Percentiles rank a stretch among this genome's conserved stretches.
These are phyloP conservation scores for Adansonia rubrostipa DNA, from an alignment of 441 rosid species.

Conservation along the genomic window DNA sequence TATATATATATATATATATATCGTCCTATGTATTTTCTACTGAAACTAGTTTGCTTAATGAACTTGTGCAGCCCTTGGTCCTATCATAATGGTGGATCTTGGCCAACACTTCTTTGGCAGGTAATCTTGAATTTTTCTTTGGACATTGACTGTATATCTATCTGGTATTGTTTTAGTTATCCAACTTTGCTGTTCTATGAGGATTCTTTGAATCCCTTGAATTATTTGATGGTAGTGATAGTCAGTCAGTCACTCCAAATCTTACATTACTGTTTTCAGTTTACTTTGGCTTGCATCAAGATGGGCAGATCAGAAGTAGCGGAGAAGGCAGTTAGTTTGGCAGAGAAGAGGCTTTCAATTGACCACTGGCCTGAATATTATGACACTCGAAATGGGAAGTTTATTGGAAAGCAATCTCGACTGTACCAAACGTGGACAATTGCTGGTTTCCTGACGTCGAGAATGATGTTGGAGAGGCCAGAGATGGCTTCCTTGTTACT, in stretches of 20 bases:
- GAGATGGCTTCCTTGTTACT: conserved; percentile 74
- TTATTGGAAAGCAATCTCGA: no score
- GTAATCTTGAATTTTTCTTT: conserved; percentile 39
- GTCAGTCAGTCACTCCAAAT: conserved; percentile 10
- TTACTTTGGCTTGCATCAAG: conserved; percentile 95
- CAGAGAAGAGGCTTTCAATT: conserved; percentile 69
- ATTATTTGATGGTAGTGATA: background rate
- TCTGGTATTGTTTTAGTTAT: background rate
- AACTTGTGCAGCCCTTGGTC: conserved; percentile 85
- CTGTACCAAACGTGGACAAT: conserved; percentile 69
- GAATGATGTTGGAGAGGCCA: conserved; percentile 74
- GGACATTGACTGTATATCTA: background rate
- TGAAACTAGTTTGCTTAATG: conserved; percentile 3
- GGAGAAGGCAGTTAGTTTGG: conserved; percentile 71
- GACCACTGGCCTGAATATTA: conserved; percentile 38
- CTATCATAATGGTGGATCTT: conserved; percentile 95
- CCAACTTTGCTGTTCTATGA: background rate
- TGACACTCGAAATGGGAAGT: no score
- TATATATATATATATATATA: background rate
- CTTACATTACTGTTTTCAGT: conserved; percentile 45
- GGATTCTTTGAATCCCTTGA: background rate
- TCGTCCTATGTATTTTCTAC: background rate
- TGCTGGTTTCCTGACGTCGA: conserved; percentile 82
- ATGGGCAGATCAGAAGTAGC: conserved; percentile 82
- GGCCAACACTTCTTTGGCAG: conserved; percentile 98